Evolutionary conservation across 768 basidiomycete species (phyloP), one percentile per base, ranked within the genome.

Genomic region (Mycena galericulata): DNA sequence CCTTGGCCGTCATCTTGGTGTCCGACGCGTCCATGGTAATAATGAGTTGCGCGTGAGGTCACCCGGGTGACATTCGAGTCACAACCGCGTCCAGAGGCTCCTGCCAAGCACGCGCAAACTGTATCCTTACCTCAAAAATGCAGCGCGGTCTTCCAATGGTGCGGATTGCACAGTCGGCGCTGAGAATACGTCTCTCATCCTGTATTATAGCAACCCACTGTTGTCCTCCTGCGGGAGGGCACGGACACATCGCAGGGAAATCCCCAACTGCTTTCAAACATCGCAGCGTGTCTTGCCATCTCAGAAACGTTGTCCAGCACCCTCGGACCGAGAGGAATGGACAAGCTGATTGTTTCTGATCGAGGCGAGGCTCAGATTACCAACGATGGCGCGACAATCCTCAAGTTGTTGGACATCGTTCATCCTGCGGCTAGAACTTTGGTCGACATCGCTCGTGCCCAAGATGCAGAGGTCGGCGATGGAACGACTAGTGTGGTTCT

Each of bases 271-370:
- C 86, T 98, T 30, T 97, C 95, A 59, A 99, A 98, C 81, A 99
- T 98, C 78, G 91, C 95, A 4, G 97, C 97, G 79, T 98, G 97
- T 84, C 89, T 97, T 63, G 96, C 97, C 20, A 92, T 99, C 72
- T 83, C 97, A 51, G 90, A 95, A 77, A 98, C 95, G 2, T 88
- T 99, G 60, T 87, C 98, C 24, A 96, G 89, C 62, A 99, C 98
- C 34, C 89, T 99, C n/a, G 98, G 98, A 17, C 98, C 98, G 10
- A 86, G 98, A 67, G 98, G 98, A 70, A 99, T 99, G 98, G 98
- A 99, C 80, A 99, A 98, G 79, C 85, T 99, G 49, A 98, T 98
- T 72, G 97, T 98, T 2, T 92, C 92, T 68, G 92, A 94, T 66
- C 89, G 96, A 63, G 97, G 98, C 55, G 93, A 97, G 68, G 96